Evolutionary conservation across 2,329 filamentous ascomycete species (phyloP), one percentile per base, ranked within the genome.

Genomic region (Verticillium zaregamsianum): DNA sequence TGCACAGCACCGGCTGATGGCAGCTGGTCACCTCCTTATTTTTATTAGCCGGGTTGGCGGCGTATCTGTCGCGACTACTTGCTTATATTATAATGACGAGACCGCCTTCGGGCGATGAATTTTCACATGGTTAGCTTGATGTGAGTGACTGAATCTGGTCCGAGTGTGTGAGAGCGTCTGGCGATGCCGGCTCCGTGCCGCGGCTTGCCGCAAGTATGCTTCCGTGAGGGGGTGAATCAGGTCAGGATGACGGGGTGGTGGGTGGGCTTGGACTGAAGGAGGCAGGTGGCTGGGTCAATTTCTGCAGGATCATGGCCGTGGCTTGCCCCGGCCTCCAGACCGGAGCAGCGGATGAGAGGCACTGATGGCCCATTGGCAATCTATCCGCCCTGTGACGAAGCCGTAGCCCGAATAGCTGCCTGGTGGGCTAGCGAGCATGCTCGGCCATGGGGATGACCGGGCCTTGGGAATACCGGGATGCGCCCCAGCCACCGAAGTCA

Each of bases 31-130:
- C n/a, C 40, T n/a, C 7, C 20, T 12, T 49, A 49, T 49, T 49
- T 23, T 49, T 49, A 49, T 23, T 23, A 49, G 40, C 40, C 12
- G 7, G 40, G 20, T 49, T n/a, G 40, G 40, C 40, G 40, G 40
- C 20, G 40, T 12, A 23, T 20, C 40, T 25, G 40, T n/a, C 40
- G n/a, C 40, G 5, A n/a, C 28, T 28, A 28, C 28, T 58, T 31
- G 54, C 56, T 61, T 59, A 33, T 35, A 57, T 40, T 59, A 35
- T 37, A 57, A 57, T 57, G 55, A 37, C 6, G 31, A 57, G 20
- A 35, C 12, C 14, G 54, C 28, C 28, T 17, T 15, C 15, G 54
- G 28, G 54, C 28, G 54, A 35, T 35, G 54, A 7, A 32, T 25
- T 12, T 57, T 14, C 9, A 23, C 11, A 12, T 32, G 31, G 14